Evolutionary conservation across 2,329 filamentous ascomycete genomes (phyloP).

Genomic region (Leptodontidium sp.): DNA sequence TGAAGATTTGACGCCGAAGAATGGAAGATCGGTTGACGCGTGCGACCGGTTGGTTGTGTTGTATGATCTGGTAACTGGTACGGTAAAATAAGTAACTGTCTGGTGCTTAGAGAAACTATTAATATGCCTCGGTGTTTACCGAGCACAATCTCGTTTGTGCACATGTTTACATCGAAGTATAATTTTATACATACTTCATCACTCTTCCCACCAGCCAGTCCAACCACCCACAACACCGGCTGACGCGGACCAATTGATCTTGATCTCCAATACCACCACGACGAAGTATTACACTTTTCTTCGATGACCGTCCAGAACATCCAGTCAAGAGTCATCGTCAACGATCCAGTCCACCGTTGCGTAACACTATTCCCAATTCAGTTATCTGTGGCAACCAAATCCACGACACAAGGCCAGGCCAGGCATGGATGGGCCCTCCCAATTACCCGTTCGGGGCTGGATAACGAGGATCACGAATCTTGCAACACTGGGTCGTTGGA

Average conservation of each 20-base stretch:
- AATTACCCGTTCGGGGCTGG: conserved; percentile 4
- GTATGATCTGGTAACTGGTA: too few relatives aligned
- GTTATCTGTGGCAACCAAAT: background rate
- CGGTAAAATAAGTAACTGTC: too few relatives aligned
- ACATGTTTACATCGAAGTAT: too few relatives aligned
- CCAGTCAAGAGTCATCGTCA: background rate
- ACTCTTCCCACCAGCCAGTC: background rate
- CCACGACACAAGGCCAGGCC: background rate
- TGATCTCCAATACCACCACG: background rate
- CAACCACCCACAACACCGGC: background rate
- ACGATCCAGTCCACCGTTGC: background rate
- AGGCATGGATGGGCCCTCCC: conserved; percentile 4
- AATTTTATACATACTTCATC: background rate
- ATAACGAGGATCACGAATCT: conserved; percentile 15
- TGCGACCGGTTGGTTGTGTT: too few relatives aligned
- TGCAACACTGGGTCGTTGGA: conserved; percentile 14
- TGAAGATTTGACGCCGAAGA: conserved; percentile 2
- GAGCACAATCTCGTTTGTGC: too few relatives aligned
- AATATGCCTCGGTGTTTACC: too few relatives aligned
- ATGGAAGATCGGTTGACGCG: background rate
- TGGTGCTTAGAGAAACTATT: too few relatives aligned
- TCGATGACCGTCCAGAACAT: background rate
- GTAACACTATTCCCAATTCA: background rate
- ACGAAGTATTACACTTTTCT: background rate
- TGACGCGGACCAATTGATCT: background rate